Base-by-base conservation (phyloP, 768 basidiomycete species). In the Trametes maxima region DNA sequence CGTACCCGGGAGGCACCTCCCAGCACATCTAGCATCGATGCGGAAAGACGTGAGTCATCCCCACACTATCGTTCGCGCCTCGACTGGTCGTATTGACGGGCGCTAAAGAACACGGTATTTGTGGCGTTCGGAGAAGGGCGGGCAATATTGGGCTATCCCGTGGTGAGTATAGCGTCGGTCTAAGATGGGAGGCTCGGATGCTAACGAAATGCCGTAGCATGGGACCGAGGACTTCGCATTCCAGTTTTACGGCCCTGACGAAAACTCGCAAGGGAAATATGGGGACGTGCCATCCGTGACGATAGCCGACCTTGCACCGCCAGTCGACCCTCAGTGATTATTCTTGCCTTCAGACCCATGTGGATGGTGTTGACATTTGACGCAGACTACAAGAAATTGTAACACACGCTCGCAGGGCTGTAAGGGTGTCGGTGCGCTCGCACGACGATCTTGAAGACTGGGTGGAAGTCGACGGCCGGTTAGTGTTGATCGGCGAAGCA, bases 401-500 rank as follows among this genome's bases (percentile, higher is more conserved):
- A 12, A 36, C 48, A 7, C 47, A 69, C n/a, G 59, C 56, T 1
- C 44, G 39, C 3, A 52, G 37, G n/a, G 59, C 65, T 35, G 57
- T 65, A 1, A 67, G 72, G 13, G 39, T 65, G 16, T 61, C 64
- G 11, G 40, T 70, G 43, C 62, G 60, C 19, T 51, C 68, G 16
- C 62, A 67, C 39, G 63, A 48, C 1, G 60, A 69, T 25, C 54
- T 72, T 8, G 72, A 73, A 28, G 71, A 72, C 11, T 76, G 75
- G 75, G 72, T 75, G 0, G 69, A 74, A 53, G 66, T 68, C 3
- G 69, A 62, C 43, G 71, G 68, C 16, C 69, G 67, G 14, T 60
- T 75, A 1, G 65, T 76, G 8, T 43, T 76, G 24, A 62, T 76
- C 25, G 77, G 77, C 22, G 70, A 73, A 14, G 76, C 76, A 1